Conservation (phyloP, 768 basidiomycete genomes). For the Lenzites betulinus region DNA sequence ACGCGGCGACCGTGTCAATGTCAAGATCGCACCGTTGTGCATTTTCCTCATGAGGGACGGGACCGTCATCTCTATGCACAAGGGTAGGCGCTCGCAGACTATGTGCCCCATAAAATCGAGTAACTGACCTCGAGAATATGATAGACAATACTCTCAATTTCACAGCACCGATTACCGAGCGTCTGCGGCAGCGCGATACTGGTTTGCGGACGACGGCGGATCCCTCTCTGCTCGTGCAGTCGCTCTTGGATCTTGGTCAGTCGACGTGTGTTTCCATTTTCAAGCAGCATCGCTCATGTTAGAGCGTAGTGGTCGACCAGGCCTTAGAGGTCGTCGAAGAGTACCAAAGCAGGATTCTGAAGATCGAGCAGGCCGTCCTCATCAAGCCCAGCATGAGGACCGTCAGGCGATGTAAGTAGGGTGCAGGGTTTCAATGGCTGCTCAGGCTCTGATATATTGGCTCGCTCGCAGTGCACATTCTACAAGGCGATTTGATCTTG, state of each 20-base stretch:
- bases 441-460: not conserved
- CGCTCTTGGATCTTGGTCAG: conserved; percentile 58
- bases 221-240: conserved; percentile 67
- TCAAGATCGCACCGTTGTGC: conserved; percentile 63
- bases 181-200: conserved; percentile 59
- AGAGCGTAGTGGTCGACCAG: conserved; percentile 59
- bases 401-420: conserved; percentile 54
- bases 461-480: conserved; percentile 61
- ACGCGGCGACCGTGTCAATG: conserved; percentile 58
- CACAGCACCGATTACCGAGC: conserved; percentile 57
- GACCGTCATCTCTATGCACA: conserved; percentile 29
- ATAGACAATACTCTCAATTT: conserved; percentile 46
- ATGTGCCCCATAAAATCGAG: too few species aligned
- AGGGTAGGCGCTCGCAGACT: not conserved
- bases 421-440: too few species aligned
- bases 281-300: not conserved
- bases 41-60: conserved; percentile 71
- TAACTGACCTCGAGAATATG: not conserved
- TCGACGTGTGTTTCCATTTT: conserved; percentile 21
- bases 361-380: conserved; percentile 61
- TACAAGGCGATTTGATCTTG: conserved; percentile 72
- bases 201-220: conserved; percentile 64
- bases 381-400: conserved; percentile 61
- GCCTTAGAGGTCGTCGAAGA: conserved; percentile 68
- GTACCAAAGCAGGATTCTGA: conserved; percentile 62